These are phyloP conservation scores for Piper betle DNA, from an alignment of 164 flowering plant species.

Conservation along the genomic window DNA sequence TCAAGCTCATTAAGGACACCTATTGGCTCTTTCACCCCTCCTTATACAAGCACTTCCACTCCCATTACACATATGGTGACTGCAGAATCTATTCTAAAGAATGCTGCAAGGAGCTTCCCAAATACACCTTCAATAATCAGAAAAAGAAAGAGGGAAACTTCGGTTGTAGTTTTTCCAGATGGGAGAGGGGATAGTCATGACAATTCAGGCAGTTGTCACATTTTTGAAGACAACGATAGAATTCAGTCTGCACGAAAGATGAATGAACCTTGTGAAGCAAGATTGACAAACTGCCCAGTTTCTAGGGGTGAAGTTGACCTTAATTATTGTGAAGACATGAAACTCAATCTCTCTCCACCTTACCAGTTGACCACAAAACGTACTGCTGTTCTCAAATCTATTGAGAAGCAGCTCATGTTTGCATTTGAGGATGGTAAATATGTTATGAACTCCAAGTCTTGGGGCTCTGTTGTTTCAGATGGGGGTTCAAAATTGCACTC, in stretches of 20 bases:
- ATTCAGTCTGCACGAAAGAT: conserved; percentile 12
- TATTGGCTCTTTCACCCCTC: conserved; percentile 49
- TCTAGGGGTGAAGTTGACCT: conserved; percentile 7
- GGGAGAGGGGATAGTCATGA: neutral
- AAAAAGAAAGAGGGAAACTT: conserved; percentile 45
- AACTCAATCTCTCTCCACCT: conserved; percentile 71
- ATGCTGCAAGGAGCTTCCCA: conserved; percentile 72
- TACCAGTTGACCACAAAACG: conserved; percentile 61
- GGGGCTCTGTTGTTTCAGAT: conserved; percentile 7
- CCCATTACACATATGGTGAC: conserved; percentile 16
- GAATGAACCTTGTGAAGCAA: conserved; percentile 13
- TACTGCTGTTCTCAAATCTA: conserved; percentile 53
- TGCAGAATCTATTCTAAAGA: conserved; percentile 60
- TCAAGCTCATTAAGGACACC: conserved; percentile 29
- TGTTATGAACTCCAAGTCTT: conserved; percentile 16
- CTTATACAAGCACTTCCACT: conserved; percentile 21
- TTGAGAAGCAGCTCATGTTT: conserved; percentile 75
- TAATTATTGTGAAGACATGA: conserved; percentile 14
- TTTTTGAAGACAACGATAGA: conserved; percentile 16
- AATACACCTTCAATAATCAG: conserved; percentile 84
- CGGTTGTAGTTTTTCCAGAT: conserved; percentile 6
- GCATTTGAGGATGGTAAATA: conserved; percentile 26
- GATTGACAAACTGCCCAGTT: conserved; percentile 17
- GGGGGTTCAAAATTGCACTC: neutral
- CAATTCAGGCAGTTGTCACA: conserved; percentile 8